Base-by-base conservation (phyloP, 73 alveolate genomes). In the Paramecium sonneborni region DNA sequence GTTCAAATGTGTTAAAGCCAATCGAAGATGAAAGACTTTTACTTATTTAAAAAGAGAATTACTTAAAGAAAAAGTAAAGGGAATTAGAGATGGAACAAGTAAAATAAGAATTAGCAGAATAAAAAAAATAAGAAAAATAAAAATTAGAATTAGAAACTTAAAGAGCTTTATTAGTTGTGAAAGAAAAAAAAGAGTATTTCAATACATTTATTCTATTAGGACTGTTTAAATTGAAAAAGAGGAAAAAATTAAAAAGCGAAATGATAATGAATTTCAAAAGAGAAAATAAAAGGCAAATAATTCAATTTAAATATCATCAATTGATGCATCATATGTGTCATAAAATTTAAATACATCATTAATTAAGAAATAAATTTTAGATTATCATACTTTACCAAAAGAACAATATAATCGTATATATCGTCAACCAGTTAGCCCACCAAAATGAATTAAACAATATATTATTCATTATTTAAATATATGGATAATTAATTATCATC, bases 61-160 rank as follows among this genome's bases (percentile, higher is more conserved):
- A 79, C 74, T 44, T 79, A 79, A 20, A 41, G 55, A 43, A 79
- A 34, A 79, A 79, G 55, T 34, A 79, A 62, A 79, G 90, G 24
- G 76, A 79, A 79, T 79, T 79, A 24, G 90, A 79, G 44, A 43
- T 79, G 90, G 90, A 79, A 23, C 15, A 79, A 34, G 90, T 46
- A n/a, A 79, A 79, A 79, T 41, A 79, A 41, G 90, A 79, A 79
- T 24, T 79, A 34, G 90, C 90, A 38, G 90, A 79, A 44, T 46
- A 79, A 23, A 79, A 44, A 43, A 79, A 21, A 15, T 11, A n/a
- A 15, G 69, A 43, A 41, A 79, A 79, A 44, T 21, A 0, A 20
- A 46, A 79, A 23, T 79, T 43, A 12, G 90, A 79, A 44, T 26
- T 4, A 41, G 69, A 23, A 79, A 79, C 90, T 7, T 44, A 79